Conservation (phyloP, 2,329 filamentous ascomycete species). For the Paramyrothecium sp. region DNA sequence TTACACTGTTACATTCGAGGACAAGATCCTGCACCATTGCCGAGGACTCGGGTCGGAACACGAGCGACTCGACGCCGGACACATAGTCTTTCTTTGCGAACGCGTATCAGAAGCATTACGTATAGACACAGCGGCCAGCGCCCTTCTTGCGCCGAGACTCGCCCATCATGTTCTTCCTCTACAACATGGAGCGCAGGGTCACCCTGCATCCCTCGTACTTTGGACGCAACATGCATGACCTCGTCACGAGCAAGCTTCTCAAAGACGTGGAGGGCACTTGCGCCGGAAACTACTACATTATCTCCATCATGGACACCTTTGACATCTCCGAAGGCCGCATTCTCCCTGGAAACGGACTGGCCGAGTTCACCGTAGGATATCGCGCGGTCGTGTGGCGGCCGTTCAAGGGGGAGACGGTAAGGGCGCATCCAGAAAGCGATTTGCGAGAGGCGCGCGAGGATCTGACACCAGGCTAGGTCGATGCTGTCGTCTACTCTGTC, state of each 20-base stretch:
- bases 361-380: slow-evolving; percentile 93
- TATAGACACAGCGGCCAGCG: background rate
- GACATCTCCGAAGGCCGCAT: slow-evolving; percentile 93
- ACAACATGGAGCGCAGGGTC: slow-evolving; percentile 92
- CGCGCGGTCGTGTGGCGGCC: slow-evolving; percentile 96
- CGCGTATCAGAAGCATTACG: too few species aligned
- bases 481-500: slow-evolving; percentile 89
- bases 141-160: slow-evolving; percentile 1
- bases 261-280: slow-evolving; percentile 94
- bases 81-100: background rate
- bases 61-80: too few species aligned
- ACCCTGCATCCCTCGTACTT: slow-evolving; percentile 97
- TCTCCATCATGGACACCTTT: slow-evolving; percentile 95
- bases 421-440: slow-evolving; percentile 24
- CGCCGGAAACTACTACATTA: slow-evolving; percentile 94
- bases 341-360: slow-evolving; percentile 84
- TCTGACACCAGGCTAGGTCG: slow-evolving; percentile 62
- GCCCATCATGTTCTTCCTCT: slow-evolving; percentile 89
- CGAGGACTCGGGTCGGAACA: too few species aligned
- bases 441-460: slow-evolving; percentile 13
- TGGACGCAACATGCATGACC: slow-evolving; percentile 86
- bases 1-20: too few species aligned
- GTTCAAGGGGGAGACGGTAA: slow-evolving; percentile 96
- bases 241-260: slow-evolving; percentile 85
- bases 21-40: too few species aligned